Evolutionary conservation across 768 basidiomycete genomes (phyloP).

Genomic region (Hericium alpestre): DNA sequence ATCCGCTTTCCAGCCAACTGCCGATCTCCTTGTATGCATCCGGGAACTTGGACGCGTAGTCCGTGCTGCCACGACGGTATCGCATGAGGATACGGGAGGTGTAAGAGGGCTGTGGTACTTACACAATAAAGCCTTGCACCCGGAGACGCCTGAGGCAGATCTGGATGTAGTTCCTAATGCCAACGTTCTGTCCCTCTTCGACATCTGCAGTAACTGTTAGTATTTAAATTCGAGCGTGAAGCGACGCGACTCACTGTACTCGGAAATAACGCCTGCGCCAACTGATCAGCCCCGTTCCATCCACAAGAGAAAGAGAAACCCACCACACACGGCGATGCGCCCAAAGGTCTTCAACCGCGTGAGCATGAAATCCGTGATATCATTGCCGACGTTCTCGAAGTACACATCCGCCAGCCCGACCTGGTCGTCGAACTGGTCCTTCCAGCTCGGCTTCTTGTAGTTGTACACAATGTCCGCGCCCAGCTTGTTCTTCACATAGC

Average conservation of each 20-base stretch:
- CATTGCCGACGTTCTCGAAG: too few species aligned
- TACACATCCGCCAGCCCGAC: too few species aligned
- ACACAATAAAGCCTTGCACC: slow-evolving; percentile 81
- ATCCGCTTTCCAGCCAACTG: too few species aligned
- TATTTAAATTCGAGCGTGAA: neutral
- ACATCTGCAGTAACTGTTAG: slow-evolving; percentile 25
- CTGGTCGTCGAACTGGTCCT: too few species aligned
- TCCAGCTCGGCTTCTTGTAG: too few species aligned
- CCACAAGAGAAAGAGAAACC: neutral
- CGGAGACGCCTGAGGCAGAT: slow-evolving; percentile 71
- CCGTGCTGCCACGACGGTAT: neutral
- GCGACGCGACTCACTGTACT: too few species aligned
- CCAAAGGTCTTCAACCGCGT: slow-evolving; percentile 68
- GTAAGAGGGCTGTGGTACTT: slow-evolving; percentile 14
- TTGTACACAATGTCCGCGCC: too few species aligned
- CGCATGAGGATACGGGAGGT: neutral
- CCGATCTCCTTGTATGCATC: neutral
- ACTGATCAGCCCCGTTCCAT: too few species aligned
- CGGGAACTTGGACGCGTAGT: neutral
- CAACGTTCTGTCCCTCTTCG: slow-evolving; percentile 39
- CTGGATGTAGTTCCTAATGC: slow-evolving; percentile 53
- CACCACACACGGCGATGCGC: slow-evolving; percentile 77
- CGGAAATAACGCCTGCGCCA: too few species aligned
- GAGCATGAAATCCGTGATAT: slow-evolving; percentile 65
- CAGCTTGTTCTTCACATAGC: slow-evolving; percentile 72